Evolutionary conservation across 495 filamentous ascomycete species (phyloP), one percentile per base, ranked within the genome.

Genomic region (Penicillium waksmanii): DNA sequence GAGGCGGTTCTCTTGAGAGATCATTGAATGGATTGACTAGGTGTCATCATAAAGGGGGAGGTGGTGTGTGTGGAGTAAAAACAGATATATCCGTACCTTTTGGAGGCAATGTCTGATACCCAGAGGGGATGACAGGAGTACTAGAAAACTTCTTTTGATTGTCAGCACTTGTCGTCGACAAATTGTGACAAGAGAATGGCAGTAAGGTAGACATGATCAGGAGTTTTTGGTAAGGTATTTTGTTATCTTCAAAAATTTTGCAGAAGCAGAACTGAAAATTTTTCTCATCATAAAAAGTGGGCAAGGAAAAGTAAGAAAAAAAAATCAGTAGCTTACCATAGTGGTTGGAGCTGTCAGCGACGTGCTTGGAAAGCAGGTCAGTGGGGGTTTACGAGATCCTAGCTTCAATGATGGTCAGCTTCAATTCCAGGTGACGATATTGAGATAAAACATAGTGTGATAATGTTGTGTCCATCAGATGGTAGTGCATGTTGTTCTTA

Each of bases 21-120:
- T 97, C 91, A 85, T 96, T 89, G 94, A 98, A 98, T 98, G 94
- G 94, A 98, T 98, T 90, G 87, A 92, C 93, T 93, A 80, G 77
- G 84, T 89, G 85, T 96, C 93, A 97, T 98, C 94, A 89, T 89
- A 74, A 80, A 73, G 70, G 56, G 56, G 44, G 56, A 56, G 48
- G 27, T 33, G 42, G 33, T 17, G 57, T 60, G 36, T 46, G 33
- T 57, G 38, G 49, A 61, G 15, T 4, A 38, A 38, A 60, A 51
- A 43, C 49, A 43, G 36, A 23, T 46, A n/a, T 13, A 31, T 44
- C 18, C 58, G 54, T 64, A 61, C 60, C 54, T 64, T 61, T 44
- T 56, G 40, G 43, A 27, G 49, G 46, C 35, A 21, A 56, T 40
- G 27, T 23, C 38, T 17, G n/a, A 49, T 21, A 40, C 2, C 15